Evolutionary conservation across 164 flowering plant genomes (phyloP), one percentile per base, ranked within the genome.

Genomic region (Tetracentron sinense): DNA sequence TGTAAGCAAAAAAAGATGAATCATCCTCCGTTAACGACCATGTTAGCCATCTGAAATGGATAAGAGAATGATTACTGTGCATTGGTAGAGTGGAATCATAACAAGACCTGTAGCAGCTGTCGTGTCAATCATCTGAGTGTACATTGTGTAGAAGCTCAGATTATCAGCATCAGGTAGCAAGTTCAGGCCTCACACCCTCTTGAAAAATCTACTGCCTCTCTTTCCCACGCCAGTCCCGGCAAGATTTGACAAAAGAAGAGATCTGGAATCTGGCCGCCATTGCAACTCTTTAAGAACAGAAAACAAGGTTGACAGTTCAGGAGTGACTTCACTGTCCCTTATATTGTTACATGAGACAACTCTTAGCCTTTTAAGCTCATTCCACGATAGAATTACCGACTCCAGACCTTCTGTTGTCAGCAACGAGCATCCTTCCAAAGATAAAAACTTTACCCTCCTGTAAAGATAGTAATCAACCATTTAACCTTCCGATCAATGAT

Each of bases 231-330:
- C 87, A 29, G 83, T 79, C 30, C 85, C 97, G 15, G 60, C 77
- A 60, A 90, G 87, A 69, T 74, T 61, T 48, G 89, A 77, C 50
- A 82, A 75, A 42, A 92, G 84, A 58, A 82, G 79, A 54, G 96
- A 87, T 71, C 75, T 83, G 42, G 87, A 73, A 69, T 87, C 98
- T 33, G 98, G 94, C 42, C 83, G 74, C 99, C 99, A 95, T 67
- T 78, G 78, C 72, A 95, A 73, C 73, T 90, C 93, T 71, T 82
- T 88, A 23, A 95, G 90, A 53, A 62, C 69, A 35, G 90, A 85
- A 71, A 92, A 85, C 72, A 92, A 60, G 46, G 78, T 59, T 42
- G 96, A 77, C 7, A 95, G 79, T 14, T 82, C 82, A 46, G 96
- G 91, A 56, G 85, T 78, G 27, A 88, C 73, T 66, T 88, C 97